Base-by-base conservation (phyloP, 1,284 basidiomycete species). In the Ustanciosporium gigantosporum region DNA sequence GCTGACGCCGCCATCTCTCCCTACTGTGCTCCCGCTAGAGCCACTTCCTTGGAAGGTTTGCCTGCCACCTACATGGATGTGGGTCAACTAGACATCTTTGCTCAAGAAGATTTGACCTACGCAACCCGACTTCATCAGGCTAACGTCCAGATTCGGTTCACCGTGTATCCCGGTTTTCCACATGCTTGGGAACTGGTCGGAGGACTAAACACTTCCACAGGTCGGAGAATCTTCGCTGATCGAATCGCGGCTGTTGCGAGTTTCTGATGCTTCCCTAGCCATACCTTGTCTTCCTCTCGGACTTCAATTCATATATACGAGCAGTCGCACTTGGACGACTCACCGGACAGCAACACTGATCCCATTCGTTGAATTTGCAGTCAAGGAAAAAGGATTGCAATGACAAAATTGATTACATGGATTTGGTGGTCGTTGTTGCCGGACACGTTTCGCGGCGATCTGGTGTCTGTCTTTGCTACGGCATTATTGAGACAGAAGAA, bases 21-120 rank as follows among this genome's bases (percentile, higher is more conserved):
- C 29, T 49, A 49, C 25, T 45, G 48, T 4, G 56, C 47, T 4
- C 49, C 56, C 1, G 49, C 49, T 2, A 25, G 46, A 16, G 56
- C 50, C 7, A 14, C 42, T 14, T 44, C 50, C 29, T 45, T 59
- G 0, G 41, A 45, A 8, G 34, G 41, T 31, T 23, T 52, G 22
- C 46, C 49, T 3, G 41, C 51, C 15, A 45, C 56, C 25, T 59
- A 48, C 49, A 46, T 59, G 2, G 49, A 59, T 19, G 41, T 48
- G 6, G 49, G 49, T 9, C 49, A 59, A 37, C 56, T 59, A 29
- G 56, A 59, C 46, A 53, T 52, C 19, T 49, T 59, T 25, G 8
- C 52, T 11, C 34, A 48, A 4, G 49, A 59, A 27, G 42, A 48
- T 21, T 22, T 52, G 25, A 42, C 43, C 9, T 59, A 36, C 24